A percentile compares a stretch with the other conserved stretches of the same genome.
Conservation (phyloP, 1,284 basidiomycete genomes). For the Phellopilus nigrolimitatus region DNA sequence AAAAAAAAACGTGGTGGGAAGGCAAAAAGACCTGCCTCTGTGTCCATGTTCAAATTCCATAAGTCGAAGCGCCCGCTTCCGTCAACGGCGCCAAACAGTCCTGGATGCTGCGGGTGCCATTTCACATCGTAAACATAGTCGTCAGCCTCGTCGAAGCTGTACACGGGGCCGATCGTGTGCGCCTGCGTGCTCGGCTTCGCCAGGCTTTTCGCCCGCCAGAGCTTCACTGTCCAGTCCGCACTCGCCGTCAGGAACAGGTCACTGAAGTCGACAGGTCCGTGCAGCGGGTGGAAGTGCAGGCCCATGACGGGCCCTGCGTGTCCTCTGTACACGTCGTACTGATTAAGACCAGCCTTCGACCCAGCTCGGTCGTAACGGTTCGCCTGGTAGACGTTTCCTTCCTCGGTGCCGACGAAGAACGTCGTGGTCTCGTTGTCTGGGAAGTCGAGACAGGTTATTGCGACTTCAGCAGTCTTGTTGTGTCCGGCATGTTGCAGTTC, state of each 20-base stretch:
- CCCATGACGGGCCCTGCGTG: slow-evolving; percentile 94
- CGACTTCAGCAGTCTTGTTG: slow-evolving; percentile 93
- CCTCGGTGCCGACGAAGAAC: slow-evolving; percentile 96
- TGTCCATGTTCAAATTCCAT: slow-evolving; percentile 94
- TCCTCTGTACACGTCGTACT: slow-evolving; percentile 86
- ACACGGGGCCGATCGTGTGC: slow-evolving; percentile 64
- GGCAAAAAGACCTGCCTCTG: slow-evolving; percentile 63
- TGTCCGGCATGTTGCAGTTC: slow-evolving; percentile 83
- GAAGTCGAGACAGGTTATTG: slow-evolving; percentile 89
- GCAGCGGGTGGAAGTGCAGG: slow-evolving; percentile 88
- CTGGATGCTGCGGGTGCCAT: slow-evolving; percentile 96
- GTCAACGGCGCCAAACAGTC: slow-evolving; percentile 90
- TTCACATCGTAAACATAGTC: slow-evolving; percentile 99
- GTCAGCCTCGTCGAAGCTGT: slow-evolving; percentile 93
- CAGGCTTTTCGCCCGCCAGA: slow-evolving; percentile 80
- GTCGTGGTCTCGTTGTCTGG: slow-evolving; percentile 93
- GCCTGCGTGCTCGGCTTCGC: slow-evolving; percentile 55
- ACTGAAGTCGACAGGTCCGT: slow-evolving; percentile 89
- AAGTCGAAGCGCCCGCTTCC: slow-evolving; percentile 93
- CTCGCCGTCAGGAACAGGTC: slow-evolving; percentile 91
- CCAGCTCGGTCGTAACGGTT: slow-evolving; percentile 96
- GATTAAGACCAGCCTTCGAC: slow-evolving; percentile 90
- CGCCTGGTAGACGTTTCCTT: slow-evolving; percentile 94
- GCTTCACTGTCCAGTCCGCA: slow-evolving; percentile 94
- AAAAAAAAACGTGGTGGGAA: slow-evolving; percentile 4